Conservation (phyloP, 306 rosid species). For the Sechiopsis laciniata region DNA sequence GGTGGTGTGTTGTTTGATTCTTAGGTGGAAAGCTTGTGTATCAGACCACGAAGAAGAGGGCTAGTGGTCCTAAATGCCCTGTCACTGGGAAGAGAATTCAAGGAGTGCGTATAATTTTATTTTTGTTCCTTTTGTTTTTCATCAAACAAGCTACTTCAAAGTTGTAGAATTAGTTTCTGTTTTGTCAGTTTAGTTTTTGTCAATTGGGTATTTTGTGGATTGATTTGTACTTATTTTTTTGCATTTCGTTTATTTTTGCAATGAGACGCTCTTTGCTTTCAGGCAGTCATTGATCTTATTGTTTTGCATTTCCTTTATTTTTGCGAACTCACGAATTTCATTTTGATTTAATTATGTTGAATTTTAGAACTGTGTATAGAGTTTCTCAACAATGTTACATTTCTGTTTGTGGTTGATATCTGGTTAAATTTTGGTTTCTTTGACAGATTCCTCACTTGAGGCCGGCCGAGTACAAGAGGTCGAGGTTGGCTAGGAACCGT, state of each 20-base stretch:
- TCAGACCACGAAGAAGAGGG: conserved; percentile 81
- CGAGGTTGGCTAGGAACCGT: too few species aligned
- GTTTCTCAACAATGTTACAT: background rate
- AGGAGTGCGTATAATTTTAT: conserved; percentile 43
- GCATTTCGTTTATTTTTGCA: background rate
- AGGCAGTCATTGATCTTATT: background rate
- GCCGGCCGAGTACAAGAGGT: too few species aligned
- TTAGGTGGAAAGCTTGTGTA: conserved; percentile 79
- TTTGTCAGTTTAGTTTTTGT: background rate
- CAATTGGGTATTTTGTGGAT: background rate
- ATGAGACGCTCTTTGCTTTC: too few species aligned
- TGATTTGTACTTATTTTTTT: background rate
- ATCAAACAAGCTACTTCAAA: background rate
- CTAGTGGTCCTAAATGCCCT: conserved; percentile 90
- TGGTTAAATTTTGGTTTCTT: background rate
- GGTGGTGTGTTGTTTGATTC: background rate
- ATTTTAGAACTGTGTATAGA: background rate
- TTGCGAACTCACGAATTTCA: background rate
- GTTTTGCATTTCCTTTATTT: background rate
- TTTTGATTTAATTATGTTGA: background rate
- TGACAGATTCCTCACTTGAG: conserved; percentile 63
- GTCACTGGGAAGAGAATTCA: conserved; percentile 94
- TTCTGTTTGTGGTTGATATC: background rate
- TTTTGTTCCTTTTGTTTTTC: background rate
- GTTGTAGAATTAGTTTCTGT: background rate